Percentiles rank a stretch among this genome's conserved stretches.
Conservation (phyloP, 73 alveolate species). For the Tetrahymena elliotti region DNA sequence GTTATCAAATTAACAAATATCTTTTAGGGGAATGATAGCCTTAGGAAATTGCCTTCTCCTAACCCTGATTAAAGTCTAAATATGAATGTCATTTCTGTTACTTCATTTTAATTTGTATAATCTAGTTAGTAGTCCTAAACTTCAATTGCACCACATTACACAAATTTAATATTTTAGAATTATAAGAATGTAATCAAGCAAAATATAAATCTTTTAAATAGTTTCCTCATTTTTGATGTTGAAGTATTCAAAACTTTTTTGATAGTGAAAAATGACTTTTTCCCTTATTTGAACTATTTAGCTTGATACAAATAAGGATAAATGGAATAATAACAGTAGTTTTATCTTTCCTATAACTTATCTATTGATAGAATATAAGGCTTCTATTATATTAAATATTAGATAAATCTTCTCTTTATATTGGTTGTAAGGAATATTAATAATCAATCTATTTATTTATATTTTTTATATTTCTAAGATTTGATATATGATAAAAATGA, state of each 20-base stretch:
- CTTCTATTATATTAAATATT: neutral
- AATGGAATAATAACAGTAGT: neutral
- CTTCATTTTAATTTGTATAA: neutral
- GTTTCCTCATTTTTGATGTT: neutral
- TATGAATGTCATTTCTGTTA: neutral
- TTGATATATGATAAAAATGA: neutral
- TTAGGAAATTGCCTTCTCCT: neutral
- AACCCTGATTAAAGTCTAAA: neutral
- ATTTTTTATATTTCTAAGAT: neutral
- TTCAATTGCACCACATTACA: neutral
- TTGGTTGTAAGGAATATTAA: neutral
- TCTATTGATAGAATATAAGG: neutral
- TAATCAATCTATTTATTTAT: no score
- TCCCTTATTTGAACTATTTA: no score
- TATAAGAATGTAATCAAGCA: neutral
- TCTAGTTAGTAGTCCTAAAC: neutral
- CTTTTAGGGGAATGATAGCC: neutral
- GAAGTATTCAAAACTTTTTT: neutral
- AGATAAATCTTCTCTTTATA: neutral
- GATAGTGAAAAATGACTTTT: neutral
- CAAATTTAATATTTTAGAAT: neutral
- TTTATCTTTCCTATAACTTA: neutral
- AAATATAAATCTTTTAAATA: no score
- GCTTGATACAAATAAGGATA: neutral
- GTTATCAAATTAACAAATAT: neutral